Base-by-base conservation (phyloP, 108 stramenopile genomes). In the Nitzschia sp. region DNA sequence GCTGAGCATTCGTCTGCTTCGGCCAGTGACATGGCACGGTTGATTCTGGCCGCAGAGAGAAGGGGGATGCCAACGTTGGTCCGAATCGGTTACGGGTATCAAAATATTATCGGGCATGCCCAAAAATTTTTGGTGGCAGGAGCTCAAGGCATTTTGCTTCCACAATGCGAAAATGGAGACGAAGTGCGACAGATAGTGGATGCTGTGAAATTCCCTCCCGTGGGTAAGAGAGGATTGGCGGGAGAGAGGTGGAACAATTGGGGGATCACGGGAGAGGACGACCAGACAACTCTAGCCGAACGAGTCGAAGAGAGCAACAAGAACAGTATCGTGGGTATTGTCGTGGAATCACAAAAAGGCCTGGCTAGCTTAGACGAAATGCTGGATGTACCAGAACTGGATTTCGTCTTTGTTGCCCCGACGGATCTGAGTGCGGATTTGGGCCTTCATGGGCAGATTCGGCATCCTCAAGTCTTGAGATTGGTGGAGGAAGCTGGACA, bases 171-270 rank as follows among this genome's bases (percentile, higher is more conserved):
- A 77, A 52, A 52, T 34, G 25, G 56, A 2, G 66, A 72, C 28
- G 72, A 77, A 53, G 76, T 68, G 11, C 47, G 54, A 45, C 72
- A 66, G 27, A 73, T 77, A n/a, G 71, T 77, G 22, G 47, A 77
- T 15, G 76, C 76, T 29, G 76, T 77, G 19, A 77, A 77, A 54
- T 77, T 77, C 38, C 76, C 72, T 9, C 76, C 76, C 13, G 27
- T 73, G 3, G 76, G 76, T 27, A 23, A 50, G 57, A 48, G 76
- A 25, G 76, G 76, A 2, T 33, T 77, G 30, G 76, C 76, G 15
- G 76, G 76, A 1, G 76, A 77, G 38, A 47, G 76, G 17, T 77
- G 76, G 76, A 77, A 77, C 59, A 55, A 66, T n/a, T 77, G 76
- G 76, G 71, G 76, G 26, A 50, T 50, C 19, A 41, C 13, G 38